Conservation (phyloP, 1,284 basidiomycete genomes). For the Cutaneotrichosporon sp. region DNA sequence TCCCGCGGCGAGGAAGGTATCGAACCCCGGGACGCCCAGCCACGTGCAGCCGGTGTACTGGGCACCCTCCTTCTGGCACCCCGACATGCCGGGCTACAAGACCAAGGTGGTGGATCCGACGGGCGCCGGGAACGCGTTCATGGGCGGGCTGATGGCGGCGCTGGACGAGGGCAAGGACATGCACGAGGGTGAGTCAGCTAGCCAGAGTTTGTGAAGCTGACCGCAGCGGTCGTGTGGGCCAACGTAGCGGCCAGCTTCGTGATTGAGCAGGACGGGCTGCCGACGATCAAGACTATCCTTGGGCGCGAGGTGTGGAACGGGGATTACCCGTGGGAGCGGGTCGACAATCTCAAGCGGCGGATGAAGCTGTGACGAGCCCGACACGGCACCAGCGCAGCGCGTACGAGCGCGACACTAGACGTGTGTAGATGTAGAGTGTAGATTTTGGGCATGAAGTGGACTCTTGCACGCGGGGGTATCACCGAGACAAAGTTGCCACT, state of each 20-base stretch:
- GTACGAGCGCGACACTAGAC: background rate
- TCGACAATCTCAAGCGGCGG: slow-evolving; percentile 22
- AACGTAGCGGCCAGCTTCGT: slow-evolving; percentile 48
- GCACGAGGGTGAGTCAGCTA: slow-evolving; percentile 35
- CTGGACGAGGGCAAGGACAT: slow-evolving; percentile 35
- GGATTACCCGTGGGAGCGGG: slow-evolving; percentile 26
- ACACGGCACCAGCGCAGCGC: background rate
- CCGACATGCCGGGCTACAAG: slow-evolving; percentile 17
- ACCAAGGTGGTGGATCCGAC: slow-evolving; percentile 47
- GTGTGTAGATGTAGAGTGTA: background rate
- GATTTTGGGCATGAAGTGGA: background rate
- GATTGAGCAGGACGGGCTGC: slow-evolving; percentile 50
- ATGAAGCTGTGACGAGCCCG: slow-evolving; percentile 1
- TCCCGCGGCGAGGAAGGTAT: slow-evolving; percentile 3
- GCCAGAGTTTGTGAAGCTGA: background rate
- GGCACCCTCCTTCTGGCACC: slow-evolving; percentile 38
- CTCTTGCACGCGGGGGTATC: no score
- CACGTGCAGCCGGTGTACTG: slow-evolving; percentile 27
- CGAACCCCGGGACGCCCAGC: background rate
- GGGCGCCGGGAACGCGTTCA: slow-evolving; percentile 51
- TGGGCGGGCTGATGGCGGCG: slow-evolving; percentile 48
- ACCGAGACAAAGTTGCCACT: no score
- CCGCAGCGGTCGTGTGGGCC: slow-evolving; percentile 43
- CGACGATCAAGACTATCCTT: slow-evolving; percentile 22
- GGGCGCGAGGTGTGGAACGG: slow-evolving; percentile 42